phyloP scores from a whole-genome alignment of 768 basidiomycete genomes.

The Coprinellus aureogranulatus region DNA sequence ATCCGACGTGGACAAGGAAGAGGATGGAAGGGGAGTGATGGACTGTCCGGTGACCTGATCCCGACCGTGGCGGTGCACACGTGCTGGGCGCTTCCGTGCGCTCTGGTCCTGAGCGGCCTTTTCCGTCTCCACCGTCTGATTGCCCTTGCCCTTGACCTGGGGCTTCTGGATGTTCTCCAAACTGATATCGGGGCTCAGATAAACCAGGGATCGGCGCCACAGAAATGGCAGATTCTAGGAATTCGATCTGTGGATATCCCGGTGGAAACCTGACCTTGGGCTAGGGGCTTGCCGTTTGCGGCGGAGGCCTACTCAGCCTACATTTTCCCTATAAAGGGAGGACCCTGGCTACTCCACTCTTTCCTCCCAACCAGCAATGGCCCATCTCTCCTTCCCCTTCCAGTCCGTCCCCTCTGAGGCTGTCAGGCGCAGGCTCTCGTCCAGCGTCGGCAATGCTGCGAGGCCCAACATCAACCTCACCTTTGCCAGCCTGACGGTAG shows the following conservation, averaged over 20 bases:
- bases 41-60: background rate
- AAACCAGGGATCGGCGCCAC: background rate
- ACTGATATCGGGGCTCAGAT: background rate
- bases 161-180: background rate
- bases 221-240: background rate
- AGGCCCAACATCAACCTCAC: constrained; percentile 54
- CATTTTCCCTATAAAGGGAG: constrained; percentile 24
- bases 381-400: constrained; percentile 49
- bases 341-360: constrained; percentile 14
- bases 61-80: constrained; percentile 10
- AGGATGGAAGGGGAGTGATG: background rate
- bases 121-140: too few species aligned
- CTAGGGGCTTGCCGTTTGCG: constrained; percentile 18
- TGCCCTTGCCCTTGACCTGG: background rate
- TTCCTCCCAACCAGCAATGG: constrained; percentile 40
- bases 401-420: constrained; percentile 62
- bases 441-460: constrained; percentile 39
- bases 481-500: constrained; percentile 66
- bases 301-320: constrained; percentile 12
- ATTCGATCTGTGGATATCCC: background rate
- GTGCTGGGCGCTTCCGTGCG: background rate
- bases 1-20: constrained; percentile 1
- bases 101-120: background rate
- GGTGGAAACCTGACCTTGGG: background rate
- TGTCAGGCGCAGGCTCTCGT: constrained; percentile 68